Percentiles rank a stretch among this genome's conserved stretches.
Conservation (phyloP, 83 land plant genomes). For the Thuja plicata region DNA sequence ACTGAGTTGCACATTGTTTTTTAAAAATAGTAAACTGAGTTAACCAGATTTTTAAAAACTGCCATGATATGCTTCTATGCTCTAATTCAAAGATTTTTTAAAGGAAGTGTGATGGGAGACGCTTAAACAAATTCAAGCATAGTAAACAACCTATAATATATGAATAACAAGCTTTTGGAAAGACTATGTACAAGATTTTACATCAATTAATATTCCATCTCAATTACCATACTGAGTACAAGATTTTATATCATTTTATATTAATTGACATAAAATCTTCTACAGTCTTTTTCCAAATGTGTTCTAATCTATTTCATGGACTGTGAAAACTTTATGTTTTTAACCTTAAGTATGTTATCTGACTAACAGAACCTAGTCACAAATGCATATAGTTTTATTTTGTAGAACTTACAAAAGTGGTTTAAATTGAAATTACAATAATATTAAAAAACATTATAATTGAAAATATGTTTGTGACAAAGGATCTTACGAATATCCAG, state of each 20-base stretch:
- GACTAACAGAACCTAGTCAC: not conserved
- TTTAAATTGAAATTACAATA: not conserved
- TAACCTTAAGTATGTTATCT: too few relatives aligned
- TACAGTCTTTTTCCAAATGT: too few relatives aligned
- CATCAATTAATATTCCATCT: too few relatives aligned
- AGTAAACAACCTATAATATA: not conserved
- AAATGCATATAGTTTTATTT: not conserved
- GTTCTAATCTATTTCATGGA: too few relatives aligned
- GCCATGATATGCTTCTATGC: not conserved
- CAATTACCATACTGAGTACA: too few relatives aligned
- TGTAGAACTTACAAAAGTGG: not conserved
- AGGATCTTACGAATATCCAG: constrained; percentile 78
- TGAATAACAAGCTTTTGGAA: not conserved
- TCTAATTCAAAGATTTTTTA: not conserved
- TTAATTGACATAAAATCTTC: too few relatives aligned
- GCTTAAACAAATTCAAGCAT: not conserved
- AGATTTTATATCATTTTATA: too few relatives aligned
- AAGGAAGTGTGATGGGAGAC: not conserved
- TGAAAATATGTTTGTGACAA: constrained; percentile 6
- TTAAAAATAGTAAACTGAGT: not conserved
- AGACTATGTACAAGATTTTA: too few relatives aligned
- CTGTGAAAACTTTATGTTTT: too few relatives aligned
- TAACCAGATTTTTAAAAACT: not conserved
- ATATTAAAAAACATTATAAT: not conserved
- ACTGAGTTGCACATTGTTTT: not conserved